Evolutionary conservation across 2,329 filamentous ascomycete genomes (phyloP).

Genomic region (Fusarium cyanostomum): DNA sequence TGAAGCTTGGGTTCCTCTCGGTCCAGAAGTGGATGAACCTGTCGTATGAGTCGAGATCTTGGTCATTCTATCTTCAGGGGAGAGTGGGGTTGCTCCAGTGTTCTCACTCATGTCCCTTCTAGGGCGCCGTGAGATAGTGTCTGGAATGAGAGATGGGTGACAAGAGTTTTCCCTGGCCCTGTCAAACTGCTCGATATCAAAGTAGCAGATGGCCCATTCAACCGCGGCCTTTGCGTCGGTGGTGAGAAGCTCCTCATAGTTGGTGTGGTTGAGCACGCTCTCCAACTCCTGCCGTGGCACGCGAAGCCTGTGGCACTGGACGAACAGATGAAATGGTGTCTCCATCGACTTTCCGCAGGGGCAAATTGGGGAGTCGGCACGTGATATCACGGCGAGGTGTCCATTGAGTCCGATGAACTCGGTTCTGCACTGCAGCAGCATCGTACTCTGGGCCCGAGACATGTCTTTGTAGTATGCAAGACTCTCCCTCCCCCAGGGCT

Average conservation of each 20-base stretch:
- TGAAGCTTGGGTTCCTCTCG: too few species aligned
- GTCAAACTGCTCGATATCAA: constrained; percentile 6
- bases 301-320: not conserved
- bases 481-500: not conserved
- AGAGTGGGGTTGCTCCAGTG: not conserved
- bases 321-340: not conserved
- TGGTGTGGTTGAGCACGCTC: not conserved
- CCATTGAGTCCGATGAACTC: constrained; percentile 11
- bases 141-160: not conserved
- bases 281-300: not conserved
- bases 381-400: constrained; percentile 1
- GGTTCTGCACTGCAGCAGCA: constrained; percentile 22
- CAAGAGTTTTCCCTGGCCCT: not conserved
- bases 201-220: constrained; percentile 11
- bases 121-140: not conserved
- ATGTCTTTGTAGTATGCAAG: not conserved
- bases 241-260: not conserved
- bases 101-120: not conserved
- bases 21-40: too few species aligned
- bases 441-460: constrained; percentile 6
- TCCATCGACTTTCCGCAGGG: not conserved
- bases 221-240: not conserved
- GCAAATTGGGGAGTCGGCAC: not conserved
- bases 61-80: not conserved
- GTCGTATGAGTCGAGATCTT: not conserved